These are phyloP conservation scores for Teratosphaeria gauchensis DNA, from an alignment of 2,329 filamentous ascomycete species.

Conservation along the genomic window DNA sequence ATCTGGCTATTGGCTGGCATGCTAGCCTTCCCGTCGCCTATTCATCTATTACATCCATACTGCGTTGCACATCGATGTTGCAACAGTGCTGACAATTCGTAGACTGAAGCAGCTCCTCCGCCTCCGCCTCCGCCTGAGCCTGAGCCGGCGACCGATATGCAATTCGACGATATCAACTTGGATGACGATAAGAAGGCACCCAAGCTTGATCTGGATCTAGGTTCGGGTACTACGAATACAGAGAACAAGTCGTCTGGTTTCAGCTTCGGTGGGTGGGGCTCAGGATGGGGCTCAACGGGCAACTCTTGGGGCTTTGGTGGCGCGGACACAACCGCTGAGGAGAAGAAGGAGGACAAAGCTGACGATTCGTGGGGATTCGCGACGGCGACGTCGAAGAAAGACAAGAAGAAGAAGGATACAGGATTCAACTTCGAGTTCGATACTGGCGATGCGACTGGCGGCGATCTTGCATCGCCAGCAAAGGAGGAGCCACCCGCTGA, in stretches of 20 bases:
- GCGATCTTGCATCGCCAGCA: conserved; percentile 3
- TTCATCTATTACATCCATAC: conserved; percentile 3
- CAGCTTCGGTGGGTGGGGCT: conserved; percentile 25
- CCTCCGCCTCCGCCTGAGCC: neutral
- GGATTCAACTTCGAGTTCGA: conserved; percentile 24
- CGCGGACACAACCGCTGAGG: conserved; percentile 12
- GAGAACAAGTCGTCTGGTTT: conserved; percentile 23
- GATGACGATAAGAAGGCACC: conserved; percentile 34
- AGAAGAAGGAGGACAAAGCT: conserved; percentile 13
- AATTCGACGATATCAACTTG: conserved; percentile 38
- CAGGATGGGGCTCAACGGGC: conserved; percentile 22
- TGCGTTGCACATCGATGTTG: conserved; percentile 2
- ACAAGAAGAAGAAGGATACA: conserved; percentile 25
- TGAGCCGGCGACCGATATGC: conserved; percentile 26
- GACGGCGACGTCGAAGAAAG: conserved; percentile 12
- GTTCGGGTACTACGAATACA: conserved; percentile 13
- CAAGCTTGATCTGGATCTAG: conserved; percentile 40
- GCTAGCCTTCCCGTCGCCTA: conserved; percentile 8
- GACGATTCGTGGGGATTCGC: conserved; percentile 26
- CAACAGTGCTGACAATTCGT: neutral
- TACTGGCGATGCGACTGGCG: conserved; percentile 6
- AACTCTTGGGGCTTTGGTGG: conserved; percentile 26
- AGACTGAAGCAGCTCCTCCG: conserved; percentile 16
- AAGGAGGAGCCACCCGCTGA: conserved; percentile 9
- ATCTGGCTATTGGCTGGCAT: conserved; percentile 1